These are phyloP conservation scores for Stagonosporopsis rhizophila DNA, from an alignment of 2,329 filamentous ascomycete genomes.

Conservation along the genomic window DNA sequence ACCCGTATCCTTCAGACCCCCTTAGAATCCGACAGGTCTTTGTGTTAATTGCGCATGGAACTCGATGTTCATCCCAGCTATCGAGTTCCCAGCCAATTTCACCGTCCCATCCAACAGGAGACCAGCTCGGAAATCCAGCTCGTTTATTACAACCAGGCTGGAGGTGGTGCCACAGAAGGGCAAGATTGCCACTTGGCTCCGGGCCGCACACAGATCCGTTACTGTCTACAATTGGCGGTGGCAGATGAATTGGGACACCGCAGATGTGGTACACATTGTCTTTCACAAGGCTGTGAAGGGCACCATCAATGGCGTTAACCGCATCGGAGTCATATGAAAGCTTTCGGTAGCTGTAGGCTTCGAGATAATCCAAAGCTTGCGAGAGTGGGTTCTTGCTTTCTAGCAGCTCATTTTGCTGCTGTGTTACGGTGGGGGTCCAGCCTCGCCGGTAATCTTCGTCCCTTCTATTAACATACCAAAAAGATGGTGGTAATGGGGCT, in stretches of 20 bases:
- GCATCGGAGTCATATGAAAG: not conserved
- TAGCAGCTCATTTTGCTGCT: too few relatives aligned
- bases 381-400: not conserved
- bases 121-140: not conserved
- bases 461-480: too few relatives aligned
- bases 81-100: not conserved
- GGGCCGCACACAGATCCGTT: too few relatives aligned
- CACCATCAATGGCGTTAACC: not conserved
- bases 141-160: not conserved
- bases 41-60: not conserved
- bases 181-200: not conserved
- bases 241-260: not conserved
- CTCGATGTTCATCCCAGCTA: too few relatives aligned
- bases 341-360: not conserved
- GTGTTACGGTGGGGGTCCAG: too few relatives aligned
- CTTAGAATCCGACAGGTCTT: not conserved
- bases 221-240: not conserved
- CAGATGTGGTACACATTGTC: not conserved
- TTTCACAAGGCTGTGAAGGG: not conserved
- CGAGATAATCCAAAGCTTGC: not conserved
- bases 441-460: too few relatives aligned
- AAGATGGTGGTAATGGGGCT: not conserved
- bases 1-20: not conserved
- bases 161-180: not conserved
- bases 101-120: not conserved